Conservation (phyloP, 805 yeast species). For the Wickerhamiella allomyrinae region DNA sequence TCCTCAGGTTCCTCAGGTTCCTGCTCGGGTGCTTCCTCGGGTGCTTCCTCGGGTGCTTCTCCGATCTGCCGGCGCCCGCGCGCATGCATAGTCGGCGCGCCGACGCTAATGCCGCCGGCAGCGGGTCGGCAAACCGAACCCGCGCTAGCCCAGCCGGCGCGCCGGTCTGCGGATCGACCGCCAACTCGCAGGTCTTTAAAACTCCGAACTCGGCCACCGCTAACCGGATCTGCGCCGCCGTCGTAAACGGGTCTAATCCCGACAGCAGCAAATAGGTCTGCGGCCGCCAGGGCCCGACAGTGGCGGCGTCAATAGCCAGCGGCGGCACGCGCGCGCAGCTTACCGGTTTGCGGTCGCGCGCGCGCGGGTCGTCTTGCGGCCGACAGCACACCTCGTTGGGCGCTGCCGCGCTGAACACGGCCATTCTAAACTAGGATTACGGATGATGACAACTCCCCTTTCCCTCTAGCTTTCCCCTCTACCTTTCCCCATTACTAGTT, state of each 20-base stretch:
- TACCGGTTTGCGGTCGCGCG: background rate
- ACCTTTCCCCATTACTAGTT: no score
- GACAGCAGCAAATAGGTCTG: slow-evolving; percentile 1
- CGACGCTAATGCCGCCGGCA: background rate
- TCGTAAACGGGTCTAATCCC: slow-evolving; percentile 3
- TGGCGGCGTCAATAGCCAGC: slow-evolving; percentile 2
- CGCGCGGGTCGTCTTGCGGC: background rate
- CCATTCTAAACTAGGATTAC: no score
- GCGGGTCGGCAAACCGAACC: background rate
- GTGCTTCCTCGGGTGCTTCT: no score
- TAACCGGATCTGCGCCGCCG: slow-evolving; percentile 1
- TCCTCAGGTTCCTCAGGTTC: background rate
- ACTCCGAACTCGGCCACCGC: slow-evolving; percentile 2
- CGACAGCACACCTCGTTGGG: background rate
- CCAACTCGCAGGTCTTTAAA: slow-evolving; percentile 4
- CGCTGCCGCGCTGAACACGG: background rate
- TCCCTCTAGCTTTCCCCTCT: slow-evolving; percentile 1
- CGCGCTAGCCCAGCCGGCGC: background rate
- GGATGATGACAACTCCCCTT: no score
- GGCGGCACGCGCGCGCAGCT: slow-evolving; percentile 4
- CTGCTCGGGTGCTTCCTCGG: background rate
- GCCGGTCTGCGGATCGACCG: slow-evolving; percentile 1
- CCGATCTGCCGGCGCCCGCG: no score
- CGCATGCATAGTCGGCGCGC: no score
- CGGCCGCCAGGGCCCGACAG: slow-evolving; percentile 4